These are phyloP conservation scores for Phytophthora constricta DNA, from an alignment of 352 stramenopile genomes.

Conservation along the genomic window DNA sequence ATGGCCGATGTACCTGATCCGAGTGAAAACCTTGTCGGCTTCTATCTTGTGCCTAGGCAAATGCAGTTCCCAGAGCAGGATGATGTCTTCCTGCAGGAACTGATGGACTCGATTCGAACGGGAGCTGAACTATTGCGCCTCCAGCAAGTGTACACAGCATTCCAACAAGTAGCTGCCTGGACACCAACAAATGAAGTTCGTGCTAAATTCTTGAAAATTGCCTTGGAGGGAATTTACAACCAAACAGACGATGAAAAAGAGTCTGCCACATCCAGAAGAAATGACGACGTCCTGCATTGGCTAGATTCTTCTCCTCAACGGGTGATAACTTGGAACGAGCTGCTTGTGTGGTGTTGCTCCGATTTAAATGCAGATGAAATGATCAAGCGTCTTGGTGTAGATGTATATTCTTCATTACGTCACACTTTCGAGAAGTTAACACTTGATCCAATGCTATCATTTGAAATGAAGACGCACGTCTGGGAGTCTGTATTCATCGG, in stretches of 20 bases:
- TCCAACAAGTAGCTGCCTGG: slow-evolving; percentile 35
- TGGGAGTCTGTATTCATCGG: slow-evolving; percentile 55
- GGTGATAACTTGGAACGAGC: slow-evolving; percentile 41
- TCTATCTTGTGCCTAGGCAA: slow-evolving; percentile 66
- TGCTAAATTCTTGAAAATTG: slow-evolving; percentile 13
- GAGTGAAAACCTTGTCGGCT: slow-evolving; percentile 51
- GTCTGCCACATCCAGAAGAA: slow-evolving; percentile 2
- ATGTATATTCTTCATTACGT: slow-evolving; percentile 16
- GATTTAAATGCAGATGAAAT: slow-evolving; percentile 42
- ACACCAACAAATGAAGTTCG: slow-evolving; percentile 16
- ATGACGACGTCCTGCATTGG: slow-evolving; percentile 21
- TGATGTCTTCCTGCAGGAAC: slow-evolving; percentile 48
- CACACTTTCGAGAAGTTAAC: slow-evolving; percentile 29
- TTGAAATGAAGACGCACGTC: slow-evolving; percentile 28
- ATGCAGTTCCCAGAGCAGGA: slow-evolving; percentile 68
- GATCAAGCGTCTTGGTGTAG: slow-evolving; percentile 24
- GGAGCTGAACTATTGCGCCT: slow-evolving; percentile 35
- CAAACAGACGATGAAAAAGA: too few relatives aligned
- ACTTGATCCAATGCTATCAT: slow-evolving; percentile 6
- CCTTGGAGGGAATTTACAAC: slow-evolving; percentile 22
- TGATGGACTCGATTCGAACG: slow-evolving; percentile 47
- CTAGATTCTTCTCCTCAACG: slow-evolving; percentile 11
- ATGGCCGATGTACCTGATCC: slow-evolving; percentile 47
- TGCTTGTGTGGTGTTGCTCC: slow-evolving; percentile 45
- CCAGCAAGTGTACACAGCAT: slow-evolving; percentile 35